Base-by-base conservation (phyloP, 192 early-diverging fungal species). In the Coemansia furcata region DNA sequence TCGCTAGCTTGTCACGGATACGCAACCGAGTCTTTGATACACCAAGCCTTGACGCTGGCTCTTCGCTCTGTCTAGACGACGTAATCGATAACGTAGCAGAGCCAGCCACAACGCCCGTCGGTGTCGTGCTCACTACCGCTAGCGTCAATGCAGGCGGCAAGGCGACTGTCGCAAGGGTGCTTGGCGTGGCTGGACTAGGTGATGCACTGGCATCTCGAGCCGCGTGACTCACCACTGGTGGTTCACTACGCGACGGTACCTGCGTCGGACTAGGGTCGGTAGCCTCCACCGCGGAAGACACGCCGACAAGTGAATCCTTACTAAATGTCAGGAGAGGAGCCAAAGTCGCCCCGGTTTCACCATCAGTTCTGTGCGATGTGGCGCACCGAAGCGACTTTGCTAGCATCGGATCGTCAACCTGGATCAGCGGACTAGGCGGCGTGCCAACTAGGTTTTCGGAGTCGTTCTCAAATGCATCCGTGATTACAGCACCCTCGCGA, bases 1-100 rank as follows among this genome's bases (percentile, higher is more conserved):
- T 39, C 39, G 78, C 52, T 44, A 80, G 72, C 67, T 80, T 80
- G 52, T 80, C 73, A n/a, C 78, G 73, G 8, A 80, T 43, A 15
- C 63, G 65, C 39, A 70, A 66, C 36, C 69, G 73, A 33, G 78
- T 74, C 44, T 67, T 68, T 29, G 73, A 68, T 9, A 72, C 43
- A 10, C 65, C 59, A 39, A 43, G 58, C 21, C 68, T 49, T 0
- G 21, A 21, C 12, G 33, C 23, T 4, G 39, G 55, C 4, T 67
- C 65, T 3, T 26, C 38, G 19, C 65, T 67, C 33, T 68, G 58
- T 32, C 66, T 58, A 29, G 39, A 35, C 35, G 58, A 12, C 3
- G 54, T 57, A 12, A 67, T 38, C 9, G 65, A 67, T 15, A 57
- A 23, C 4, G 54, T 57, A 17, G 54, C 54, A 30, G 54, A 57